Evolutionary conservation across 2,329 filamentous ascomycete genomes (phyloP).

Genomic region (Sporothrix dimorphospora): DNA sequence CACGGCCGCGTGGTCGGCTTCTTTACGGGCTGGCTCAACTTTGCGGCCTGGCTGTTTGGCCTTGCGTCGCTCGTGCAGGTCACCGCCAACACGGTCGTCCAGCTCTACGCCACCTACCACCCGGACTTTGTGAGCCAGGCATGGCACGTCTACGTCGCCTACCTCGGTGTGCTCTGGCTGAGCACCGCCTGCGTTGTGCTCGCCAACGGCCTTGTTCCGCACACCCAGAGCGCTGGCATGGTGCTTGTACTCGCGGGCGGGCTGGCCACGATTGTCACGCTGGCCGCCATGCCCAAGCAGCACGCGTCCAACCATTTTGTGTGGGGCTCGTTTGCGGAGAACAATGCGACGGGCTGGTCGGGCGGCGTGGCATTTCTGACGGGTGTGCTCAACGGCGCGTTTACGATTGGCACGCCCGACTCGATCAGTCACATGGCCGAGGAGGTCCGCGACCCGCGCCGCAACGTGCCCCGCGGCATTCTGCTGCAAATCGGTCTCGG

Average conservation of each 20-base stretch:
- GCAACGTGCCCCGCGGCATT: slow-evolving; percentile 56
- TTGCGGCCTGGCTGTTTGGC: slow-evolving; percentile 65
- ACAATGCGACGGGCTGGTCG: slow-evolving; percentile 56
- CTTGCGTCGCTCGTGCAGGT: slow-evolving; percentile 62
- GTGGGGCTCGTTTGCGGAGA: slow-evolving; percentile 53
- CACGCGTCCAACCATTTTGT: slow-evolving; percentile 58
- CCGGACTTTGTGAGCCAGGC: slow-evolving; percentile 53
- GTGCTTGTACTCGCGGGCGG: slow-evolving; percentile 59
- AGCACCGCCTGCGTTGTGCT: slow-evolving; percentile 58
- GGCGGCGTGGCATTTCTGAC: slow-evolving; percentile 66
- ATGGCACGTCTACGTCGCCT: slow-evolving; percentile 65
- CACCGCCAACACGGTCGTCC: slow-evolving; percentile 61
- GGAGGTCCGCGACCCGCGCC: slow-evolving; percentile 55
- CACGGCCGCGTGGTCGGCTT: slow-evolving; percentile 57
- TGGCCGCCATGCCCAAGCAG: slow-evolving; percentile 54
- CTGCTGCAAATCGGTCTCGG: slow-evolving; percentile 53
- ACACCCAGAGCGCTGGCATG: slow-evolving; percentile 56
- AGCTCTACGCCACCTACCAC: slow-evolving; percentile 64
- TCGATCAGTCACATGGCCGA: slow-evolving; percentile 65
- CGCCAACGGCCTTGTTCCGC: slow-evolving; percentile 58
- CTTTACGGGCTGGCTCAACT: slow-evolving; percentile 56
- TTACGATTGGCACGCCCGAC: slow-evolving; percentile 66
- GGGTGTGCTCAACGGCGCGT: slow-evolving; percentile 69
- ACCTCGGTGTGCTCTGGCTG: slow-evolving; percentile 59
- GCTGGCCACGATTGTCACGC: slow-evolving; percentile 57